Evolutionary conservation across 2,329 filamentous ascomycete species (phyloP).

Genomic region (Tolypocladium nubicola): DNA sequence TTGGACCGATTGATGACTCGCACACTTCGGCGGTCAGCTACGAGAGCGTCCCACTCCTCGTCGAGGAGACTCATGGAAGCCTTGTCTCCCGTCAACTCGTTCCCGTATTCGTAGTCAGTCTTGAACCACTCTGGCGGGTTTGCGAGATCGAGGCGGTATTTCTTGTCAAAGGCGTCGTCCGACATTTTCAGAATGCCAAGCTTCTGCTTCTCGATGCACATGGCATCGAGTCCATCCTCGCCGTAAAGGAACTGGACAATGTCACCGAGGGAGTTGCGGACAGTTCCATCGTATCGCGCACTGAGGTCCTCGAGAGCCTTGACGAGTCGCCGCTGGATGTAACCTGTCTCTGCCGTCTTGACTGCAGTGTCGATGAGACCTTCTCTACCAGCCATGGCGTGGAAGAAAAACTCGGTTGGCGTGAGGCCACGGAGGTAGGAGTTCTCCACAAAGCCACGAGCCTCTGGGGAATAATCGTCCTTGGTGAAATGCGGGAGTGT

Average conservation of each 20-base stretch:
- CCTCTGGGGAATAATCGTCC: constrained; percentile 96
- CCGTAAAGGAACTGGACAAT: constrained; percentile 96
- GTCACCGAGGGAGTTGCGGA: constrained; percentile 92
- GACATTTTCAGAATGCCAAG: constrained; percentile 81
- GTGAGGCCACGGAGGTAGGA: constrained; percentile 94
- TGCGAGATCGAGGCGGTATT: constrained; percentile 71
- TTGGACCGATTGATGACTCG: constrained; percentile 55
- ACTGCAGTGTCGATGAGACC: constrained; percentile 99
- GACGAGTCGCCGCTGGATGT: constrained; percentile 95
- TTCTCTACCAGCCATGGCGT: constrained; percentile 99
- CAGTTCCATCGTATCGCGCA: constrained; percentile 94
- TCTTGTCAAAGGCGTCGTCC: constrained; percentile 63
- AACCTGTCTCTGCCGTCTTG: constrained; percentile 98
- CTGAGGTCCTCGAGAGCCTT: constrained; percentile 97
- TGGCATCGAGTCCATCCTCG: constrained; percentile 91
- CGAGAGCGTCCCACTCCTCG: constrained; percentile 72
- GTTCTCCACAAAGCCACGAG: constrained; percentile 96
- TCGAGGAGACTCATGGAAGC: constrained; percentile 80
- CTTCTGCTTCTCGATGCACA: constrained; percentile 84
- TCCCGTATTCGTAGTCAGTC: constrained; percentile 59
- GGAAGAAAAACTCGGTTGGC: constrained; percentile 96
- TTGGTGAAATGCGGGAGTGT: constrained; percentile 97
- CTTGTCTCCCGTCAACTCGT: constrained; percentile 79
- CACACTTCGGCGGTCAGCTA: constrained; percentile 63
- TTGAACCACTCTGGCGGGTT: constrained; percentile 50